Evolutionary conservation across 1,284 basidiomycete species (phyloP).

Genomic region (Psilocybe mexicana): DNA sequence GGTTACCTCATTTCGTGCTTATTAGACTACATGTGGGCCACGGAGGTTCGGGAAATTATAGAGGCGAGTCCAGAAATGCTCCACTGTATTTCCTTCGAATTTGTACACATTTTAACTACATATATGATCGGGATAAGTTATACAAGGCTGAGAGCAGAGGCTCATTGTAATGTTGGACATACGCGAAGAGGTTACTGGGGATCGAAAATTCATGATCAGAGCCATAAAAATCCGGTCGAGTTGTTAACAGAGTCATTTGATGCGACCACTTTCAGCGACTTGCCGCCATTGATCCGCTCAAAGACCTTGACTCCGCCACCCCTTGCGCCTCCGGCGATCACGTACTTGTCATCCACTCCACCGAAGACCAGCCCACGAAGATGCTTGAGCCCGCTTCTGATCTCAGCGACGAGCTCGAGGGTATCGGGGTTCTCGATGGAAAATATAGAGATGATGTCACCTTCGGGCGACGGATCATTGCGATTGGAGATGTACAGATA

Average conservation of each 20-base stretch:
- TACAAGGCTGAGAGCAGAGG: no score
- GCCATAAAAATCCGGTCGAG: conserved; percentile 53
- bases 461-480: conserved; percentile 58
- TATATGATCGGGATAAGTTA: no score
- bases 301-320: conserved; percentile 55
- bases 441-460: conserved; percentile 66
- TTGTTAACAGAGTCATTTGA: conserved; percentile 36
- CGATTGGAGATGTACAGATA: conserved; percentile 66
- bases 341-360: conserved; percentile 47
- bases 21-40: no score
- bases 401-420: conserved; percentile 47
- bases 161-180: no score
- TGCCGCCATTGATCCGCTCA: conserved; percentile 50
- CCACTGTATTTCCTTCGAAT: no score
- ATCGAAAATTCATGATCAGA: conserved; percentile 13
- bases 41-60: no score
- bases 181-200: background rate
- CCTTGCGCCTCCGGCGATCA: conserved; percentile 48
- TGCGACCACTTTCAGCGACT: conserved; percentile 42
- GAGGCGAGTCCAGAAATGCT: no score
- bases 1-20: no score
- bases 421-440: conserved; percentile 39
- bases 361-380: conserved; percentile 54
- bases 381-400: conserved; percentile 52
- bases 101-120: no score